Percentiles rank a stretch among this genome's conserved stretches.
These are phyloP conservation scores for Luzula sylvatica DNA, from an alignment of 176 grass and related monocot genomes.

Conservation along the genomic window DNA sequence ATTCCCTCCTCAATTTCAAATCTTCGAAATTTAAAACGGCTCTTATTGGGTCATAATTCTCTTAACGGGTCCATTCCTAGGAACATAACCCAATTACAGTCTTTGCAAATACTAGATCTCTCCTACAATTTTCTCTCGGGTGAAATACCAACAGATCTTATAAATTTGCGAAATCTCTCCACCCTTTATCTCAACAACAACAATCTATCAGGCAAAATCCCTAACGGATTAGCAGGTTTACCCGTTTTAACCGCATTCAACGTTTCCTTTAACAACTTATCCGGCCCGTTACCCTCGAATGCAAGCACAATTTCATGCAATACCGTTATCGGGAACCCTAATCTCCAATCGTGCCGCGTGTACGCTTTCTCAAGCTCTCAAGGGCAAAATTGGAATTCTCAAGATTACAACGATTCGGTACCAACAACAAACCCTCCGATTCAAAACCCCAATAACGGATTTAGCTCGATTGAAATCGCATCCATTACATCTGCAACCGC, in stretches of 20 bases:
- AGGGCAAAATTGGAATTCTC: conserved; percentile 31
- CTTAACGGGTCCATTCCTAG: conserved; percentile 66
- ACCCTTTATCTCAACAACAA: conserved; percentile 76
- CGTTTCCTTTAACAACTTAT: conserved; percentile 96
- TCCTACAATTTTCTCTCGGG: conserved; percentile 72
- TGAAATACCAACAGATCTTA: conserved; percentile 52
- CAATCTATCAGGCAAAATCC: conserved; percentile 80
- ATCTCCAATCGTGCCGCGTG: conserved; percentile 67
- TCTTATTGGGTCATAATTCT: conserved; percentile 63
- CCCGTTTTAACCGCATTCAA: conserved; percentile 60
- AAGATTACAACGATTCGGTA: conserved; percentile 34
- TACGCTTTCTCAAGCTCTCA: conserved; percentile 65
- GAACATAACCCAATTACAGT: conserved; percentile 34
- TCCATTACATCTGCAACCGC: conserved; percentile 89
- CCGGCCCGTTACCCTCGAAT: conserved; percentile 66
- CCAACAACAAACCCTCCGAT: conserved; percentile 24
- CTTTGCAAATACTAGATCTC: conserved; percentile 72
- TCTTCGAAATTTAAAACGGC: conserved; percentile 36
- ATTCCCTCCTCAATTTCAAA: conserved; percentile 57
- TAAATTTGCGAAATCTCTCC: conserved; percentile 61
- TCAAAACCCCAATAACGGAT: conserved; percentile 43
- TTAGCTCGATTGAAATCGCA: conserved; percentile 89
- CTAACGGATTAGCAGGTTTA: conserved; percentile 41
- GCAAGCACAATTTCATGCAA: conserved; percentile 61
- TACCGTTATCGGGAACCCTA: conserved; percentile 77